Evolutionary conservation across 495 filamentous ascomycete species (phyloP).

Genomic region (Penicillium subrubescens): DNA sequence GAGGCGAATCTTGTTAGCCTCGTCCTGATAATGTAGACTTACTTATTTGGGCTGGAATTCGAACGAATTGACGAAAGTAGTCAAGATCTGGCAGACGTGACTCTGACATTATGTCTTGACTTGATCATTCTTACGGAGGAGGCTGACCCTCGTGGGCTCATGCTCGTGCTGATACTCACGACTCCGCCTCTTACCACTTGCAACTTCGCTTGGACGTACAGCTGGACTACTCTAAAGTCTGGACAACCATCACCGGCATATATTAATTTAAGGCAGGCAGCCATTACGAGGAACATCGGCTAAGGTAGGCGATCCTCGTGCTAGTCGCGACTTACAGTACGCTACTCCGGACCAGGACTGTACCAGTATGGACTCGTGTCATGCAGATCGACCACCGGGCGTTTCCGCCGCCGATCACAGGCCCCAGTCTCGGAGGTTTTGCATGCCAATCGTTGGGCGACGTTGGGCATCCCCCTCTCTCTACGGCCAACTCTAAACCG

Average conservation of each 20-base stretch:
- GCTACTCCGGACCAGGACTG: background rate
- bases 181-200: constrained; percentile 2
- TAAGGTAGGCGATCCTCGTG: constrained; percentile 8
- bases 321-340: background rate
- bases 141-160: background rate
- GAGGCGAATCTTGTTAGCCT: background rate
- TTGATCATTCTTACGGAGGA: background rate
- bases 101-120: background rate
- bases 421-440: constrained; percentile 38
- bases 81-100: constrained; percentile 5
- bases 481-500: constrained; percentile 32
- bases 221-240: background rate
- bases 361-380: constrained; percentile 13
- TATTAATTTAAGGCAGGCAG: background rate
- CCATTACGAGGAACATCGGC: constrained; percentile 2
- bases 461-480: constrained; percentile 29
- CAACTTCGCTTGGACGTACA: constrained; percentile 12
- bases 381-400: constrained; percentile 37
- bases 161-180: background rate
- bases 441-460: constrained; percentile 35
- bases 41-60: background rate
- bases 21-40: background rate
- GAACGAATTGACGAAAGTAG: constrained; percentile 19
- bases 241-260: constrained; percentile 1
- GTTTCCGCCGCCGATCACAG: constrained; percentile 45